Conservation (phyloP, 2,329 filamentous ascomycete genomes). For the Diaporthe sp. region DNA sequence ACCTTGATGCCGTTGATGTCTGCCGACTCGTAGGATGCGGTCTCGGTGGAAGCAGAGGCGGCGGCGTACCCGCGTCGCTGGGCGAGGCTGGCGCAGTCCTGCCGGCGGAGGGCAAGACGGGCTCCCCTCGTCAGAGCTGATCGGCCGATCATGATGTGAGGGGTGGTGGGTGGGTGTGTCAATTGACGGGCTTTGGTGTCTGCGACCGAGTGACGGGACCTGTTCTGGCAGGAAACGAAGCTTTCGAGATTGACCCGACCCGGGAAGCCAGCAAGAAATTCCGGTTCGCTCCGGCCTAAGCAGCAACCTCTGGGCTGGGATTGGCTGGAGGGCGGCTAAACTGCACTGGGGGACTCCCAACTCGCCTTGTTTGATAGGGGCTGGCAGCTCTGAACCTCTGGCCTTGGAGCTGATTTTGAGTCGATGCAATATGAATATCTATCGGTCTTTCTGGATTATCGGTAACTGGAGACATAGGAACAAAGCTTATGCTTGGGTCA, state of each 20-base stretch:
- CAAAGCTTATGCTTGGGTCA: background rate
- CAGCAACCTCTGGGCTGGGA: slow-evolving; percentile 36
- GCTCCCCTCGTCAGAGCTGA: slow-evolving; percentile 69
- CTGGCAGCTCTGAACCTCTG: background rate
- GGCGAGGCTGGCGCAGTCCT: slow-evolving; percentile 67
- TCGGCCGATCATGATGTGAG: slow-evolving; percentile 72
- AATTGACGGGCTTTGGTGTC: slow-evolving; percentile 61
- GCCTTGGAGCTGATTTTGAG: background rate
- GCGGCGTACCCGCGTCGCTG: slow-evolving; percentile 68
- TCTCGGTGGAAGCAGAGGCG: slow-evolving; percentile 69
- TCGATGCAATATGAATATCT: background rate
- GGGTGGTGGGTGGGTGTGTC: slow-evolving; percentile 63
- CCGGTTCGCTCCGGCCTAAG: slow-evolving; percentile 42
- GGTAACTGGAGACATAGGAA: background rate
- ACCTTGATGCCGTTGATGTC: slow-evolving; percentile 92
- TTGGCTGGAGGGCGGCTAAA: slow-evolving; percentile 33
- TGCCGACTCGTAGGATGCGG: slow-evolving; percentile 88
- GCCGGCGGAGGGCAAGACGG: slow-evolving; percentile 69
- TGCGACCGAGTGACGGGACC: slow-evolving; percentile 41
- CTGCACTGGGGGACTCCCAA: slow-evolving; percentile 12
- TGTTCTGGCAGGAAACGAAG: slow-evolving; percentile 41
- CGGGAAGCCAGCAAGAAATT: slow-evolving; percentile 42
- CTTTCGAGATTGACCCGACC: slow-evolving; percentile 40
- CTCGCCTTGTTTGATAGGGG: background rate
- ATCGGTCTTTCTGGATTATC: background rate